Base-by-base conservation (phyloP, 208 protist genomes). In the Trypanosoma lewisi region DNA sequence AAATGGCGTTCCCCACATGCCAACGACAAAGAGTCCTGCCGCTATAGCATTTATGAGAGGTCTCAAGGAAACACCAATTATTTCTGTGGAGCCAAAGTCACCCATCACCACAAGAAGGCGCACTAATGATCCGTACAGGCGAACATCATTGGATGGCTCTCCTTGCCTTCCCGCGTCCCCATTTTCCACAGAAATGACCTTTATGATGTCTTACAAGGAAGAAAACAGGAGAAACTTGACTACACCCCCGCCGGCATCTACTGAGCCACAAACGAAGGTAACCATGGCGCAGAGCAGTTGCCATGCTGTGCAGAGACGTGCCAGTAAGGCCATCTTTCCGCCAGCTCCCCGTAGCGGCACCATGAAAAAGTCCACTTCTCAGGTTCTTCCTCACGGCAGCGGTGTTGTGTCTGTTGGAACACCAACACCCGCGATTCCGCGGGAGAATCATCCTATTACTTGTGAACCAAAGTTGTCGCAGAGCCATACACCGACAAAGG, bases 121-220 rank as follows among this genome's bases (percentile, higher is more conserved):
- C 30, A 63, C 63, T n/a, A 60, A 70, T 42, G 71, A 91, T 64
- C 85, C 85, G 21, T 91, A 91, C 73, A 51, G 57, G 30, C 12
- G 54, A 23, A 61, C 44, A 25, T 61, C 45, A 2, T 11, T 16
- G n/a, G 33, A 63, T 52, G 63, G 63, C 16, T 21, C 23, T 8
- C 78, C 74, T 33, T 74, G 72, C 65, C 41, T 83, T 67, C 41
- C 73, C 51, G 34, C 67, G 56, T 56, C 57, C 23, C 45, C 58
- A 28, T 73, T 66, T 39, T 68, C 70, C 9, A 51, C 85, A 1
- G 76, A 85, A 68, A 74, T 81, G 54, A 80, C 67, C 67, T 93
- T 89, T 67, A 69, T 68, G 42, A 85, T 78, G 33, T 82, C 73
- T 44, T 87, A 93, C 80, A 60, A 56, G 33, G 73, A 82, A 2